phyloP scores from a whole-genome alignment of 768 basidiomycete genomes.

The Hydnomerulius pinastri region DNA sequence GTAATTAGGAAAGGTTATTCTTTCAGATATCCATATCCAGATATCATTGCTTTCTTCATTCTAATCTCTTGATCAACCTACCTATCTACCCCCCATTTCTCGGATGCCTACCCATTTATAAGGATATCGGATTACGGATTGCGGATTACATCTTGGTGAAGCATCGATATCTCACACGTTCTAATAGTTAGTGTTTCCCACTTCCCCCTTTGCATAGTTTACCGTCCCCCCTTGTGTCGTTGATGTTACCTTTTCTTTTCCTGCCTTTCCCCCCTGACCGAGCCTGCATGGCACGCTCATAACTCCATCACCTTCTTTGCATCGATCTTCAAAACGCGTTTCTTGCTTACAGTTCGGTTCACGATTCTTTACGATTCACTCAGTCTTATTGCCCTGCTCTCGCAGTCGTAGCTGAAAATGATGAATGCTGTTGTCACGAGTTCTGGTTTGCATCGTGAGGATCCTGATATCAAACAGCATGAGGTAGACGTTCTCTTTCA shows the following conservation, averaged over 20 bases:
- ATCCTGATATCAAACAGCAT: background rate
- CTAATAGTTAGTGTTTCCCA: slow-evolving; percentile 1
- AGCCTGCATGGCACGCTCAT: too few species aligned
- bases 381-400: background rate
- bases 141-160: slow-evolving; percentile 1
- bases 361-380: slow-evolving; percentile 10
- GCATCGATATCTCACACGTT: slow-evolving; percentile 3
- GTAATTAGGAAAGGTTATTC: slow-evolving; percentile 12
- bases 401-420: background rate
- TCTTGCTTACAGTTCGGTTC: background rate
- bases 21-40: background rate
- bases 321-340: background rate
- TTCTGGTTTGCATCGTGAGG: background rate
- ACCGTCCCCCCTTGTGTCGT: slow-evolving; percentile 2
- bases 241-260: slow-evolving; percentile 9
- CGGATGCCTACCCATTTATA: background rate
- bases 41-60: background rate
- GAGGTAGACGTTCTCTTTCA: too few species aligned
- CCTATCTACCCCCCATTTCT: background rate
- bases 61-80: background rate
- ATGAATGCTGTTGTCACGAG: slow-evolving; percentile 1
- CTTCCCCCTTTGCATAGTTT: slow-evolving; percentile 9
- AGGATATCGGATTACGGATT: slow-evolving; percentile 3
- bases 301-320: slow-evolving; percentile 1
- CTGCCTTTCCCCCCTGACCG: slow-evolving; percentile 4